Conservation (phyloP, 1,139 yeast genomes). For the Blastobotrys persicus region DNA sequence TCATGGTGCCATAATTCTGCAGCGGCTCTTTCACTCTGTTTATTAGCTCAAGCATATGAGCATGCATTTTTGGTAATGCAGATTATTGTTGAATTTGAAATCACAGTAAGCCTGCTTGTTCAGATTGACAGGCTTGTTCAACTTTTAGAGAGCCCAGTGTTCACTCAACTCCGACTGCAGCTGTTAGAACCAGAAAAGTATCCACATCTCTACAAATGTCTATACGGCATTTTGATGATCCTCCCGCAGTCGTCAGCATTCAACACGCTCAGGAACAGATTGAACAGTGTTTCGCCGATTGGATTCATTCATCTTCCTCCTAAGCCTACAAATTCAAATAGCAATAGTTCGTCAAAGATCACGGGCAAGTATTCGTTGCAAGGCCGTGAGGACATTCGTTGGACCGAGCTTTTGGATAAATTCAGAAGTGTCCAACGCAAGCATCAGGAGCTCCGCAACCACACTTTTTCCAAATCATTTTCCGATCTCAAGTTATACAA, state of each 20-base stretch:
- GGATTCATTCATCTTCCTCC: slow-evolving; percentile 36
- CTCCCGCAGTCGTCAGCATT: slow-evolving; percentile 96
- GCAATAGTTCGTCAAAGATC: slow-evolving; percentile 3
- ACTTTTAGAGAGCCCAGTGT: slow-evolving; percentile 81
- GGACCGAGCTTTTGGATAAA: slow-evolving; percentile 60
- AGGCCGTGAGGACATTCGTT: slow-evolving; percentile 31
- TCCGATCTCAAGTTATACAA: slow-evolving; percentile 17
- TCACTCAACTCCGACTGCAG: slow-evolving; percentile 82
- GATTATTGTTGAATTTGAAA: slow-evolving; percentile 70
- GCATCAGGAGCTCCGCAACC: slow-evolving; percentile 44
- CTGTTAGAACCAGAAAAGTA: slow-evolving; percentile 80
- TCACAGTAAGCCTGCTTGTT: slow-evolving; percentile 64
- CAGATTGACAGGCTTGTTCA: slow-evolving; percentile 83
- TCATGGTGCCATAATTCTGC: slow-evolving; percentile 95
- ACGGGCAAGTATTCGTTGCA: slow-evolving; percentile 10
- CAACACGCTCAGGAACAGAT: slow-evolving; percentile 70
- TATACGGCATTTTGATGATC: slow-evolving; percentile 91
- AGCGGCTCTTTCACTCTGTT: slow-evolving; percentile 80
- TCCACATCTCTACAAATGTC: slow-evolving; percentile 79
- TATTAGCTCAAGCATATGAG: slow-evolving; percentile 86
- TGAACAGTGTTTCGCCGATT: slow-evolving; percentile 53
- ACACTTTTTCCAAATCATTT: slow-evolving; percentile 17
- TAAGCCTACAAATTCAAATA: slow-evolving; percentile 14
- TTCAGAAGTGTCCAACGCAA: slow-evolving; percentile 60
- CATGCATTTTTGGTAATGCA: slow-evolving; percentile 80